Evolutionary conservation across 1,284 basidiomycete genomes (phyloP).

Genomic region (Gomphus bonarii): DNA sequence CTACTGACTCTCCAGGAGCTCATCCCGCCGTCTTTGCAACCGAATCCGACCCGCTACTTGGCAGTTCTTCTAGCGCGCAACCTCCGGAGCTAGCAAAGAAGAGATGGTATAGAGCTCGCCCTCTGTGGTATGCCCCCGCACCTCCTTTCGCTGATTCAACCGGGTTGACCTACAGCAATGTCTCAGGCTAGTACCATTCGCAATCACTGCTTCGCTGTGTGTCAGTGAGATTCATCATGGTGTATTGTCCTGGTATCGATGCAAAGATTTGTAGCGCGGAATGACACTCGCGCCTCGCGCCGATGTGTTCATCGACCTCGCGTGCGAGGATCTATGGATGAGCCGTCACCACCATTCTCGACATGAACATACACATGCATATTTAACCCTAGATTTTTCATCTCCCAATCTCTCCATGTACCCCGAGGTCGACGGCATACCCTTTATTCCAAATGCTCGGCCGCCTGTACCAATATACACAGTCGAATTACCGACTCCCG

Average conservation of each 20-base stretch:
- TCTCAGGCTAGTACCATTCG: constrained; percentile 65
- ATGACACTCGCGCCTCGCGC: constrained; percentile 72
- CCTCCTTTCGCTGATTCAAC: background rate
- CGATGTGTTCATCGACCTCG: constrained; percentile 67
- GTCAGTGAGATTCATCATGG: constrained; percentile 30
- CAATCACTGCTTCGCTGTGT: constrained; percentile 49
- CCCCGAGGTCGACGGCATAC: constrained; percentile 23
- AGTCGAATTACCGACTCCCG: constrained; percentile 20
- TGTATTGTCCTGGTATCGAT: constrained; percentile 6
- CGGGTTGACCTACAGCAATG: background rate
- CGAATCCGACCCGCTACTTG: constrained; percentile 26
- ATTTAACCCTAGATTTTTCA: constrained; percentile 6
- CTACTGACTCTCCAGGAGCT: background rate
- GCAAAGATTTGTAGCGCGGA: constrained; percentile 40
- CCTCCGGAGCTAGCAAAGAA: constrained; percentile 29
- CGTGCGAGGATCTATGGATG: constrained; percentile 48
- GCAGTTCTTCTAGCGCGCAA: constrained; percentile 7
- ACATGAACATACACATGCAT: background rate
- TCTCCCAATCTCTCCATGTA: constrained; percentile 18
- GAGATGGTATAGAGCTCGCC: constrained; percentile 56
- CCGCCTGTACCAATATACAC: constrained; percentile 12
- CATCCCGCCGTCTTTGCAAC: background rate
- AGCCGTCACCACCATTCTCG: constrained; percentile 21
- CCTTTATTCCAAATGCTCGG: background rate
- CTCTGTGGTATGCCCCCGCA: constrained; percentile 38